phyloP scores from a whole-genome alignment of 345 rosid genomes.

The Mercurialis annua region DNA sequence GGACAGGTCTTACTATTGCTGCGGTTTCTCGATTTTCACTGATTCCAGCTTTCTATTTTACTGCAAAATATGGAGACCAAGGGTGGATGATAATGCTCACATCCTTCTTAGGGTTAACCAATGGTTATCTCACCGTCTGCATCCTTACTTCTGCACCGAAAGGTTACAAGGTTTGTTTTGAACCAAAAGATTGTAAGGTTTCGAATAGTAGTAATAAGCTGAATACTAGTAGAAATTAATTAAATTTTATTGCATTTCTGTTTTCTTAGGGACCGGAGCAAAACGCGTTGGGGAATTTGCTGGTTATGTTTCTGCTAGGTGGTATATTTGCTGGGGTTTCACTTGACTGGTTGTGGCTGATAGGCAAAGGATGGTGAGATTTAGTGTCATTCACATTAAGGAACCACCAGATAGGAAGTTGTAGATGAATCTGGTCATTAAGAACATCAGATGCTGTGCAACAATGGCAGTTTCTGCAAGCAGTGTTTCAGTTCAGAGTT shows the following conservation, averaged over 20 bases:
- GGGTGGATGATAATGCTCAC: slow-evolving; percentile 89
- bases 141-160: slow-evolving; percentile 75
- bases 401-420: too few relatives aligned
- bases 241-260: not conserved
- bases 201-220: not conserved
- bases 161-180: slow-evolving; percentile 68
- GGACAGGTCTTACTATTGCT: slow-evolving; percentile 47
- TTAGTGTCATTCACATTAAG: not conserved
- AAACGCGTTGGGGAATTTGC: slow-evolving; percentile 66
- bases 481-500: too few relatives aligned
- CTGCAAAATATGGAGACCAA: slow-evolving; percentile 67
- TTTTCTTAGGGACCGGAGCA: slow-evolving; percentile 61
- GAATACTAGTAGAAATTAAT: not conserved
- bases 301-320: slow-evolving; percentile 47
- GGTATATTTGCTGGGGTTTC: slow-evolving; percentile 56
- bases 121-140: slow-evolving; percentile 73
- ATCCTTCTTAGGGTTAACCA: slow-evolving; percentile 63
- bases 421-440: too few relatives aligned
- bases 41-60: slow-evolving; percentile 74
- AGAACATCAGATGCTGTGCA: not conserved
- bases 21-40: slow-evolving; percentile 50
- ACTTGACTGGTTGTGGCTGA: slow-evolving; percentile 65
- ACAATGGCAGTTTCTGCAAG: not conserved
- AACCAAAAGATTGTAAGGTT: not conserved
- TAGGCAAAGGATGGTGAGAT: slow-evolving; percentile 59